Conservation (phyloP, 257 asterid genomes). For the Lycium barbarum region DNA sequence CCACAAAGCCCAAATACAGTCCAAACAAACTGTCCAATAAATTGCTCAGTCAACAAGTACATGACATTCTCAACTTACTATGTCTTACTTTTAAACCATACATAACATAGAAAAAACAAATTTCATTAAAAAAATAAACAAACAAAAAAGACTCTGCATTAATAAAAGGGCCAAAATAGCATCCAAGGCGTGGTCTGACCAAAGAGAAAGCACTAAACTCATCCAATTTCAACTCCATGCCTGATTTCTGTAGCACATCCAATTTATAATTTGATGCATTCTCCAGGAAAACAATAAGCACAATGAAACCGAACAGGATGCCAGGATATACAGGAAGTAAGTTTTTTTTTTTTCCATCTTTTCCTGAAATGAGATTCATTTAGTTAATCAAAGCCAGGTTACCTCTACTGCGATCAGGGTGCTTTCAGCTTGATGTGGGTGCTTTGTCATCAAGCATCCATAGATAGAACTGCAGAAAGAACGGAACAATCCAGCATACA, state of each 20-base stretch:
- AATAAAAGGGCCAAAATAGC: background rate
- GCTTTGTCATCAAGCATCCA: background rate
- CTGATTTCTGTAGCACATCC: slow-evolving; percentile 1
- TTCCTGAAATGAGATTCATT: slow-evolving; percentile 12
- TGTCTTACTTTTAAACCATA: background rate
- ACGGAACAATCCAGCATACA: slow-evolving; percentile 7
- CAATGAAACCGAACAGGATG: background rate
- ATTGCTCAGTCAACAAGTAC: background rate
- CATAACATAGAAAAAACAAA: background rate
- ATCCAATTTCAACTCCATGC: background rate
- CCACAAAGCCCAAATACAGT: background rate
- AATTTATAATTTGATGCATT: background rate
- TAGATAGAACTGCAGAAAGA: background rate
- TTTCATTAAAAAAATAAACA: background rate
- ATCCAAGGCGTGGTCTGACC: background rate
- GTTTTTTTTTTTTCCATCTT: background rate
- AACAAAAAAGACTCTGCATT: background rate
- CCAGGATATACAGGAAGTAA: background rate
- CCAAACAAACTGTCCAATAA: background rate
- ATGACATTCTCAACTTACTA: background rate
- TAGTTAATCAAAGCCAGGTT: background rate
- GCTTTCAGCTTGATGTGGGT: slow-evolving; percentile 3
- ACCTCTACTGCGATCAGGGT: slow-evolving; percentile 16
- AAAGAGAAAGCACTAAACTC: background rate
- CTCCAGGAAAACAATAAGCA: background rate